Base-by-base conservation (phyloP, 2,329 filamentous ascomycete species). In the Nannizziopsis barbatae region DNA sequence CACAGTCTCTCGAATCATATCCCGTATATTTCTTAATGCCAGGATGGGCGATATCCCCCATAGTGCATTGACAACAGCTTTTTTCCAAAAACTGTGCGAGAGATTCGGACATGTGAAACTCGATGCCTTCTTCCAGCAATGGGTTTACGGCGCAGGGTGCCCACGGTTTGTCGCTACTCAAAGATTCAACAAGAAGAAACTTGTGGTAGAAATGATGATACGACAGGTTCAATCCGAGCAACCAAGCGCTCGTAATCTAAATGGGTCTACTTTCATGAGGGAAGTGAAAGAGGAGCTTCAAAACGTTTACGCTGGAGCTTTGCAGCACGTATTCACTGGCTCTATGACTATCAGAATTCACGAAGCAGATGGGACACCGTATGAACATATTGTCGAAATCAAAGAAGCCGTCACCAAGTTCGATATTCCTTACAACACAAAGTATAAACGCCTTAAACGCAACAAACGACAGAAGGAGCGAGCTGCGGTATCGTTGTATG, bases 271-370 rank as follows among this genome's bases (percentile, higher is more conserved):
- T 2, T 96, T 98, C 59, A 76, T 93, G 68, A 78, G 86, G 47
- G 84, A 92, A 55, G 79, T 90, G 49, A 86, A 93, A 57, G 89
- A 96, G 65, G 78, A 83, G 42, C 75, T 80, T 7, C 74, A 81
- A 52, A 77, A 77, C 30, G 76, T 94, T 32, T 80, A 80, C 50
- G 76, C 80, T 12, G 82, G 80, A 11, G 76, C 80, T 46, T 70
- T 86, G 12, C 85, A 86, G 55, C 77, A 81, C n/a, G 76, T 86
- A 1, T 96, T 96, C 59, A 92, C 88, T 0, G 92, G 92, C 0
- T 90, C 92, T 0, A 95, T 98, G 86, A 98, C 92, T 0, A 90
- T 98, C 54, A 77, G 92, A 30, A 95, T 98, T 53, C 92, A 98
- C 67, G 92, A 98, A 70, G 92, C 92, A 18, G 93, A 98, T 60